phyloP scores from a whole-genome alignment of 306 rosid genomes.

The Abrus pulchellus region DNA sequence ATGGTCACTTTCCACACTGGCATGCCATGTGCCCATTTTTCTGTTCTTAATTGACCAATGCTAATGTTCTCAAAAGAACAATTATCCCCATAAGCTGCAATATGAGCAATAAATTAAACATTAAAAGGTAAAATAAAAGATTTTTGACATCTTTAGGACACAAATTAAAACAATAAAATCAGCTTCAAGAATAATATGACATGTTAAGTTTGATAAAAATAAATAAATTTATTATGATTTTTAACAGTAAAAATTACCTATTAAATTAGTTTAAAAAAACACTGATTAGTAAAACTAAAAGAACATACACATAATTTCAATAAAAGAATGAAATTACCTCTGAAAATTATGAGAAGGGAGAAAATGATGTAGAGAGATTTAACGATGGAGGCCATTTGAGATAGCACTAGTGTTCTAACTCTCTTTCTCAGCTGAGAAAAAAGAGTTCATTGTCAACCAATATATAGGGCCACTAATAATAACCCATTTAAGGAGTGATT shows the following conservation, averaged over 20 bases:
- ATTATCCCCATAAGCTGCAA: slow-evolving; percentile 20
- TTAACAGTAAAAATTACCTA: no score
- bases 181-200: no score
- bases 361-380: slow-evolving; percentile 34
- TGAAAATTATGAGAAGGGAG: slow-evolving; percentile 23
- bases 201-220: no score
- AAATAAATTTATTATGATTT: no score
- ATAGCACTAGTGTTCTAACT: neutral
- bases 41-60: neutral
- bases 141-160: no score
- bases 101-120: neutral
- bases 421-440: neutral
- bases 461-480: neutral
- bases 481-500: no score
- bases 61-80: neutral
- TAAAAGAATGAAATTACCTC: slow-evolving; percentile 31
- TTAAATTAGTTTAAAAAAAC: no score
- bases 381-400: slow-evolving; percentile 39
- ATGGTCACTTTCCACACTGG: slow-evolving; percentile 15
- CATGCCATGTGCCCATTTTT: neutral
- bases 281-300: no score
- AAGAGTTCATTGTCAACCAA: neutral
- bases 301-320: no score
- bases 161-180: no score
- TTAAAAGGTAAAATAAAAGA: neutral